Evolutionary conservation across 2,329 filamentous ascomycete genomes (phyloP), one percentile per base, ranked within the genome.

Genomic region (Tricladium varicosporioides): DNA sequence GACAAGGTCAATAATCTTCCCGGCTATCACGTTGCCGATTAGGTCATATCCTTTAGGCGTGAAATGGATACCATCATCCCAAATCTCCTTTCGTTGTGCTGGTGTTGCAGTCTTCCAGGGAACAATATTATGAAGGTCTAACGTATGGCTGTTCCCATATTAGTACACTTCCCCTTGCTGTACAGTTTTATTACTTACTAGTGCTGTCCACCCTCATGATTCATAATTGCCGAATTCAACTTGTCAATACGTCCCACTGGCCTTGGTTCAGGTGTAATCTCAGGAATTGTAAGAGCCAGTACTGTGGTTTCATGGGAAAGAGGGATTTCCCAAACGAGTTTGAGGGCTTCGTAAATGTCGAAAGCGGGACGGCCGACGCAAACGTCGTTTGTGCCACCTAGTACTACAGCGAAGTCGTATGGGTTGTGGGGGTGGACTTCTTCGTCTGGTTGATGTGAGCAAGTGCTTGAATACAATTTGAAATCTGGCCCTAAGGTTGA

Each of bases 361-460:
- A 77, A 69, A 8, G 75, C 62, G 2, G 47, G 13, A 33, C 64
- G 61, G 8, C 68, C 66, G 58, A 73, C 74, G 18, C 70, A 78
- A 5, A 88, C 68, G 62, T 88, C 85, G 64, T 88, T 88, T 49
- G 85, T 87, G 2, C 85, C 85, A 8, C 82, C 85, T 1, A 88
- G 76, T 4, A 87, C 70, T 32, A 88, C 78, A 13, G 81, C 78
- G 82, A 84, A 88, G 73, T 87, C 81, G 16, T 67, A 69, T 9
- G 65, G 63, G 5, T 19, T 18, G 5, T 59, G 10, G 13, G 55
- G 50, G 19, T 61, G 46, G 16, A 46, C 32, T 46, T 63, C 60
- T 54, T 63, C 40, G 40, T 64, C 63, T 16, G 42, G 36, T 44
- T n/a, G 19, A 15, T 53, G 18, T 27, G 15, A 27, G 36, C 27